Conservation (phyloP, 176 grass and related monocot genomes). For the Ensete ventricosum region DNA sequence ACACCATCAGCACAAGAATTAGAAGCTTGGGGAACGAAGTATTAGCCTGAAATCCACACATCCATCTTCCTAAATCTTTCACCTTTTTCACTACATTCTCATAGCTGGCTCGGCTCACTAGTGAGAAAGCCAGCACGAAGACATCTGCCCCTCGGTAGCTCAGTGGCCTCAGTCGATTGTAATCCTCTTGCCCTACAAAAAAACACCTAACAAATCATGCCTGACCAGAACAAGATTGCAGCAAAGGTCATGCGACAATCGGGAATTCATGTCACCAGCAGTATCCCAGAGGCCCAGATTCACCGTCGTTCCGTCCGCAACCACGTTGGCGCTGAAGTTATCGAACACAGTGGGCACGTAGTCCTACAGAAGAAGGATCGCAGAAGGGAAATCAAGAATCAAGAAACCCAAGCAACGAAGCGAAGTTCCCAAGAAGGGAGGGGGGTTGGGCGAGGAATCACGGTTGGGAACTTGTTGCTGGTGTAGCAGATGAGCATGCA, state of each 20-base stretch:
- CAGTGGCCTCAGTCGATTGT: conserved; percentile 75
- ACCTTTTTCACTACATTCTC: conserved; percentile 95
- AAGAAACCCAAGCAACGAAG: neutral
- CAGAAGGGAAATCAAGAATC: neutral
- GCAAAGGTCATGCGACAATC: too few species aligned
- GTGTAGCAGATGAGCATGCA: conserved; percentile 98
- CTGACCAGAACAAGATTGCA: neutral
- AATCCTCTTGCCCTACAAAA: conserved; percentile 77
- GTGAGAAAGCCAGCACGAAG: conserved; percentile 83
- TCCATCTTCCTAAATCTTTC: too few species aligned
- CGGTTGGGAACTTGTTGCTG: conserved; percentile 92
- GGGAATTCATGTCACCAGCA: conserved; percentile 31
- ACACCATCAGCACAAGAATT: conserved; percentile 2
- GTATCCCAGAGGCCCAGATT: conserved; percentile 93
- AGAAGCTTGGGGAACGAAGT: neutral
- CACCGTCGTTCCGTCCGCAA: conserved; percentile 68
- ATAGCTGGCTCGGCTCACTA: conserved; percentile 80
- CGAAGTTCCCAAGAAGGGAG: neutral
- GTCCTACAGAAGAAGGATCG: conserved; percentile 30
- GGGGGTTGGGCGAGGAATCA: neutral
- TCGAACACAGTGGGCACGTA: conserved; percentile 87
- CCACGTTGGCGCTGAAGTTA: conserved; percentile 84
- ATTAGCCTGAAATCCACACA: neutral
- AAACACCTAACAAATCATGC: neutral
- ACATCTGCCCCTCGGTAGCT: conserved; percentile 84